Evolutionary conservation across 768 basidiomycete genomes (phyloP), one percentile per base, ranked within the genome.

Genomic region (Hydnum rufescens): DNA sequence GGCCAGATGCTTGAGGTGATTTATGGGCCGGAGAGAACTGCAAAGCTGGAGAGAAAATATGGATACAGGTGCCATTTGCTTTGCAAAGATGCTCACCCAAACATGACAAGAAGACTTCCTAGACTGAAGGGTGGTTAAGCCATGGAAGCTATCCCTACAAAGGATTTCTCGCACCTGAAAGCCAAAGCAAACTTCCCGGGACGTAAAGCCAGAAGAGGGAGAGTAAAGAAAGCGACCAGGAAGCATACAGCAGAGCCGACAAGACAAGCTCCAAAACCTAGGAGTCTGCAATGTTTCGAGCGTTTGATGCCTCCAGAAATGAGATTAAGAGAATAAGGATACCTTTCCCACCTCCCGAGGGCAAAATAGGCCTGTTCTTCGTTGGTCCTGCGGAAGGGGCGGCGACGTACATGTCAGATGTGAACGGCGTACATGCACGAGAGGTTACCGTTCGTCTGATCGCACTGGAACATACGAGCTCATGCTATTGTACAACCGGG

Each of bases 281-380:
- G 67, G 56, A 99, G 68, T 58, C 89, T 92, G 53, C 32, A 54
- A 22, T 23, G 36, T n/a, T n/a, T n/a, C n/a, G n/a, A n/a, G n/a
- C n/a, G n/a, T n/a, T n/a, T n/a, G n/a, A n/a, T n/a, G n/a, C n/a
- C n/a, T n/a, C n/a, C n/a, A 13, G 44, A 5, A 22, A 0, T 6
- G 53, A 26, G 42, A 34, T 19, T 42, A 31, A 42, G 3, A 31
- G 2, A 44, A 28, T 36, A 54, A 44, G 16, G 26, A 22, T 62
- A 82, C 82, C 92, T 73, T 64, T 96, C 93, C 93, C 93, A 96
- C 65, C 90, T 73, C 51, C 82, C 82, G 34, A 92, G 67, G 42
- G 84, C 82, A 65, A 95, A 87, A 74, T 82, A 93, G 2, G 93
- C 92, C 61, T 96, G 89, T 59, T 97, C 93, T 64, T 99, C 92